phyloP scores from a whole-genome alignment of 805 yeast species.

The Jamesozyma piceae region DNA sequence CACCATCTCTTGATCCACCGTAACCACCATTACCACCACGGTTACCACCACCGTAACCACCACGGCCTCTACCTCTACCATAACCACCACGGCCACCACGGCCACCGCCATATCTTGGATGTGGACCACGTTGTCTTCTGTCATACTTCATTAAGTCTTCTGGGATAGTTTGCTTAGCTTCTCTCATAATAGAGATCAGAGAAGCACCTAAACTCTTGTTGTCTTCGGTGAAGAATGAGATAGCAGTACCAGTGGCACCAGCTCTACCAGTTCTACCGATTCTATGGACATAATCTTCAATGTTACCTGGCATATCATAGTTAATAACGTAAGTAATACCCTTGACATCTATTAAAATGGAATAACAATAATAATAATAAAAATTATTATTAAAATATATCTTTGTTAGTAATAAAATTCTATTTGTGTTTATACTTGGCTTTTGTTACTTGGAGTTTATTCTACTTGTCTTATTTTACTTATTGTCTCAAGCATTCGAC shows the following conservation, averaged over 20 bases:
- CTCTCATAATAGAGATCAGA: constrained; percentile 79
- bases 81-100: constrained; percentile 42
- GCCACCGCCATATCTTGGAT: constrained; percentile 50
- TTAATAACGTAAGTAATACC: constrained; percentile 91
- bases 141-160: constrained; percentile 69
- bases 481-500: no score
- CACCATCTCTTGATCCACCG: constrained; percentile 29
- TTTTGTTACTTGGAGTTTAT: no score
- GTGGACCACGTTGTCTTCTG: constrained; percentile 56
- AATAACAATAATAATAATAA: neutral
- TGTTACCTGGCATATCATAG: constrained; percentile 95
- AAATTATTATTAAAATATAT: no score
- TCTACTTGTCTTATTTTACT: no score
- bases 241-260: constrained; percentile 91
- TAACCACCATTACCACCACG: constrained; percentile 33
- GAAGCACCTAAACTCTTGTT: constrained; percentile 86
- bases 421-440: no score
- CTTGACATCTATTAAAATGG: constrained; percentile 68
- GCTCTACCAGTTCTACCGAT: constrained; percentile 99
- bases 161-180: constrained; percentile 89
- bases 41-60: constrained; percentile 40
- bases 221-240: constrained; percentile 83
- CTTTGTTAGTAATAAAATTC: no score
- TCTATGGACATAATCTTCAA: no score
- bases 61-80: constrained; percentile 37